A percentile compares a stretch with the other conserved stretches of the same genome.
Conservation (phyloP, 441 rosid genomes). For the Pelargonium citronellum region DNA sequence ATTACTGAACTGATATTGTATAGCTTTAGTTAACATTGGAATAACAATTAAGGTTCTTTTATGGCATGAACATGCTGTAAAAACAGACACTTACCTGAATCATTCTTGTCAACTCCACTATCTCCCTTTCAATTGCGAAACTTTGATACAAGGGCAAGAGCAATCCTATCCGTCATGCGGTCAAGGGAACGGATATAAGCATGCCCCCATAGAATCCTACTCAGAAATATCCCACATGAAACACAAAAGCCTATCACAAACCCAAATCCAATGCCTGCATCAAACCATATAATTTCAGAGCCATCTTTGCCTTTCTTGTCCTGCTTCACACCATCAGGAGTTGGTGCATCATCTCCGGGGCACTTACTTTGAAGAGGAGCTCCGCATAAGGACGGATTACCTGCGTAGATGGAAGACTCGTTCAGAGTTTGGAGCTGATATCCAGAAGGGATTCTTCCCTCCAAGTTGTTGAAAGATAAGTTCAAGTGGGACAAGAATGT, state of each 20-base stretch:
- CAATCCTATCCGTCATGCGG: not conserved
- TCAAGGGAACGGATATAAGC: not conserved
- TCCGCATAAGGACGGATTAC: slow-evolving; percentile 40
- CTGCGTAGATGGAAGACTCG: slow-evolving; percentile 37
- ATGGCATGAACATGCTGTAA: too few relatives aligned
- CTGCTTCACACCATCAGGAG: not conserved
- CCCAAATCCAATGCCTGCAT: not conserved
- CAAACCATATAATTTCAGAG: not conserved
- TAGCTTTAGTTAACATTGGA: too few relatives aligned
- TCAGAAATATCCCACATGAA: not conserved
- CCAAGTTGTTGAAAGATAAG: slow-evolving; percentile 36
- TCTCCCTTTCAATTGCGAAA: not conserved
- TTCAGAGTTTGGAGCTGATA: slow-evolving; percentile 25
- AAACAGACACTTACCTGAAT: not conserved
- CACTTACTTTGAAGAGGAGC: slow-evolving; percentile 32
- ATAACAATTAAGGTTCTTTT: too few relatives aligned
- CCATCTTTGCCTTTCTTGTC: not conserved
- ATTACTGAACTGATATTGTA: too few relatives aligned
- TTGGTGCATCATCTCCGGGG: not conserved
- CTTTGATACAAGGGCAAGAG: not conserved
- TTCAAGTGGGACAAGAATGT: slow-evolving; percentile 28
- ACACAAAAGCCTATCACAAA: not conserved
- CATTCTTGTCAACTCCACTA: not conserved
- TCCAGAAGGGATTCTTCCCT: slow-evolving; percentile 37
- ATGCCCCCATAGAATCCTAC: not conserved